A percentile compares a stretch with the other conserved stretches of the same genome.
phyloP scores from a whole-genome alignment of 495 filamentous ascomycete genomes.

The Xylaria venustula region DNA sequence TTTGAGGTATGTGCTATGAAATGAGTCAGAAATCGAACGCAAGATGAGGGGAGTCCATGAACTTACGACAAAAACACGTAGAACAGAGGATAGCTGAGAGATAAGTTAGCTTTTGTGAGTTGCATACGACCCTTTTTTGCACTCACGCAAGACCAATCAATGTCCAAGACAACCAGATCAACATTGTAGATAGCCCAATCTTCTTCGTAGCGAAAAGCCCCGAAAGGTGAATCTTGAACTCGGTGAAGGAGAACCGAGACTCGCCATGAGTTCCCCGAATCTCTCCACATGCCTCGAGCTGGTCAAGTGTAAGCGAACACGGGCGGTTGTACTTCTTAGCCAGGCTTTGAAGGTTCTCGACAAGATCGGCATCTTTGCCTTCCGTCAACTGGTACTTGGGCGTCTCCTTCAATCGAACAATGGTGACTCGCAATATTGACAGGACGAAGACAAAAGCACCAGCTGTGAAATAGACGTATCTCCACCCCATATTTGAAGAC shows the following conservation, averaged over 20 bases:
- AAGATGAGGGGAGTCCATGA: not conserved
- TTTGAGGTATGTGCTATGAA: conserved; percentile 39
- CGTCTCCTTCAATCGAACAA: conserved; percentile 67
- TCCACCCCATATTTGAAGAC: conserved; percentile 75
- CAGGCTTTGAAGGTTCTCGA: conserved; percentile 59
- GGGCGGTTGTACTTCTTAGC: conserved; percentile 62
- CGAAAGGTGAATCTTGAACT: conserved; percentile 55
- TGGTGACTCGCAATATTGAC: conserved; percentile 62
- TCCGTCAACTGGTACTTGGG: conserved; percentile 69
- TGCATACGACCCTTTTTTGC: not conserved
- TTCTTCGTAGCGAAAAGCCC: conserved; percentile 63
- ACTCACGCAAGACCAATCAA: conserved; percentile 60
- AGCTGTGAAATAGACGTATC: conserved; percentile 68
- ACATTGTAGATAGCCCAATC: conserved; percentile 57
- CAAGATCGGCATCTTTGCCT: conserved; percentile 61
- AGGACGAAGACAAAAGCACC: conserved; percentile 67
- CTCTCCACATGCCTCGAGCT: conserved; percentile 52
- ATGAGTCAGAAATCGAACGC: conserved; percentile 18
- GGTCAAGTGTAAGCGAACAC: conserved; percentile 62
- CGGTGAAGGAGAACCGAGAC: conserved; percentile 45
- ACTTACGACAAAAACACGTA: conserved; percentile 62
- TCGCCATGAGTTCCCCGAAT: conserved; percentile 39
- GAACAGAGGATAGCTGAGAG: conserved; percentile 58
- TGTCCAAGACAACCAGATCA: conserved; percentile 72
- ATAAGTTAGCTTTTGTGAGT: conserved; percentile 16